phyloP scores from a whole-genome alignment of 1,284 basidiomycete species.

The Kalmanozyma brasiliensis region DNA sequence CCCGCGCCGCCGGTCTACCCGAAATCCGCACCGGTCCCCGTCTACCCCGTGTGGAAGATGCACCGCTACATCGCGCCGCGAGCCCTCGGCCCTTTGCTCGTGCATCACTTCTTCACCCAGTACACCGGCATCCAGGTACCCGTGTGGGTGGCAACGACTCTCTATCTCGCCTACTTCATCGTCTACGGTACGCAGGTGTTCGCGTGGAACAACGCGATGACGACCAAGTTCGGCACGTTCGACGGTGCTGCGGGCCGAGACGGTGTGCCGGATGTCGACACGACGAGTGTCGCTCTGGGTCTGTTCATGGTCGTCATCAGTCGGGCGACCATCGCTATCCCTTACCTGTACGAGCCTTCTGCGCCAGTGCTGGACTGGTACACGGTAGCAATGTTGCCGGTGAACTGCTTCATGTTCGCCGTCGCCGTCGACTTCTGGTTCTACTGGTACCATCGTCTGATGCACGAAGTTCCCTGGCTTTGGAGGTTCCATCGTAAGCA shows the following conservation, averaged over 20 bases:
- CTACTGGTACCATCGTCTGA: slow-evolving; percentile 60
- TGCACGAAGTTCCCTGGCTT: slow-evolving; percentile 50
- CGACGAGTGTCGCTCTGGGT: slow-evolving; percentile 20
- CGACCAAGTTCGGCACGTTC: slow-evolving; percentile 55
- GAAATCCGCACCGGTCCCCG: slow-evolving; percentile 36
- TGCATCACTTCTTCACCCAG: slow-evolving; percentile 25
- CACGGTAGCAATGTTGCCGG: slow-evolving; percentile 28
- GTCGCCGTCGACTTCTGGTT: slow-evolving; percentile 57
- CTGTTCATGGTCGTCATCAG: slow-evolving; percentile 37
- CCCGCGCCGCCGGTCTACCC: slow-evolving; percentile 22
- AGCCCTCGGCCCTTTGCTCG: slow-evolving; percentile 34
- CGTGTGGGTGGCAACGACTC: slow-evolving; percentile 11
- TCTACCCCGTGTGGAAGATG: slow-evolving; percentile 44
- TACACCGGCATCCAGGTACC: slow-evolving; percentile 35
- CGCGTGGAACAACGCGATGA: slow-evolving; percentile 27
- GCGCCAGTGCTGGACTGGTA: slow-evolving; percentile 16
- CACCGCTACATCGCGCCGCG: slow-evolving; percentile 29
- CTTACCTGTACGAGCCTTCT: slow-evolving; percentile 32
- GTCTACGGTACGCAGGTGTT: slow-evolving; percentile 17
- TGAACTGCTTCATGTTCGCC: slow-evolving; percentile 43
- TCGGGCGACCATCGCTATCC: slow-evolving; percentile 26
- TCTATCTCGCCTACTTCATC: slow-evolving; percentile 33
- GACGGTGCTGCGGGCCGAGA: slow-evolving; percentile 47
- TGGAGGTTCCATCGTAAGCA: slow-evolving; percentile 56
- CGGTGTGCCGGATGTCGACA: slow-evolving; percentile 52